phyloP scores from a whole-genome alignment of 768 basidiomycete species.

The Tricholoma flavovirens region DNA sequence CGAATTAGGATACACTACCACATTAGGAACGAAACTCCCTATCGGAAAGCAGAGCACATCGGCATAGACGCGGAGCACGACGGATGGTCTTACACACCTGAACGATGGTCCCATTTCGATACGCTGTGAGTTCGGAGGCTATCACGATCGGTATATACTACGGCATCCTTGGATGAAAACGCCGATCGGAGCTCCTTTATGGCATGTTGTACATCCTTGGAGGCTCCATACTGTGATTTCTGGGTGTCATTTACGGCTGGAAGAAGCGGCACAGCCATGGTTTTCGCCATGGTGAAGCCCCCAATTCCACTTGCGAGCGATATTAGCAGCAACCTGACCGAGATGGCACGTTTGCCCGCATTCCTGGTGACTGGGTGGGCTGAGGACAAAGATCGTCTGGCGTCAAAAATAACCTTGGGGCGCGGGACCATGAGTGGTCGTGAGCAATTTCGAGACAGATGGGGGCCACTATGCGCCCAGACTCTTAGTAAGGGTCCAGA shows the following conservation, averaged over 20 bases:
- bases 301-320: constrained; percentile 11
- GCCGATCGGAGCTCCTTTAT: constrained; percentile 41
- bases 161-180: constrained; percentile 31
- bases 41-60: constrained; percentile 13
- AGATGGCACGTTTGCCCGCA: neutral
- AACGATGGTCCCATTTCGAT: constrained; percentile 46
- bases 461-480: neutral
- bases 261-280: neutral
- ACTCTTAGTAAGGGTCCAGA: constrained; percentile 2
- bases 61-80: neutral
- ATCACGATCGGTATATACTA: constrained; percentile 48
- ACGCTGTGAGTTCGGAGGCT: constrained; percentile 51
- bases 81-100: constrained; percentile 30
- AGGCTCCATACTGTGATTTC: constrained; percentile 40
- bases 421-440: neutral
- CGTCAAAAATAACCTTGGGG: neutral
- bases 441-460: neutral
- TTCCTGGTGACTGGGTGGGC: neutral
- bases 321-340: constrained; percentile 5
- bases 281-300: constrained; percentile 11
- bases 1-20: constrained; percentile 56
- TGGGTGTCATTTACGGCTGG: neutral
- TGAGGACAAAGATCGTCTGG: neutral
- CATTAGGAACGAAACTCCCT: constrained; percentile 39
- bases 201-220: constrained; percentile 46